Conservation (phyloP, 1,284 basidiomycete species). For the Sutorius eximius region DNA sequence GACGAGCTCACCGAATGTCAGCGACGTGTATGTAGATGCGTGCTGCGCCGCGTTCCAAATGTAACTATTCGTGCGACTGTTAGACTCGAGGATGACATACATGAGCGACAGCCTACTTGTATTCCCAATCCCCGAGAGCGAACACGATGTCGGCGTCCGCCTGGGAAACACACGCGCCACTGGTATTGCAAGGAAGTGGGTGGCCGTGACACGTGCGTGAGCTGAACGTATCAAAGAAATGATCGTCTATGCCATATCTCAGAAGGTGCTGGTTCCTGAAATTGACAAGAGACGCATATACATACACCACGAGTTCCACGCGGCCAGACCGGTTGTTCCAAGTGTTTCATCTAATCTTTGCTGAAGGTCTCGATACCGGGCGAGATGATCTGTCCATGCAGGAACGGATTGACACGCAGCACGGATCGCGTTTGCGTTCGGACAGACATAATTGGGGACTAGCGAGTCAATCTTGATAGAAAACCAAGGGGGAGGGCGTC, state of each 20-base stretch:
- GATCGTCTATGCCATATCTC: slow-evolving; percentile 35
- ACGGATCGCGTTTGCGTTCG: slow-evolving; percentile 45
- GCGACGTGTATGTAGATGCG: slow-evolving; percentile 44
- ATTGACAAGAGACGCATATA: neutral
- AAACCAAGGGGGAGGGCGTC: neutral
- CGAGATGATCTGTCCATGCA: slow-evolving; percentile 51
- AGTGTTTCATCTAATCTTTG: slow-evolving; percentile 42
- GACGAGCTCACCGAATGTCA: slow-evolving; percentile 44
- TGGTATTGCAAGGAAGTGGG: slow-evolving; percentile 48
- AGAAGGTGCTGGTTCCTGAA: neutral
- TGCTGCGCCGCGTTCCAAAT: slow-evolving; percentile 49
- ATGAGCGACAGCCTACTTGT: slow-evolving; percentile 41
- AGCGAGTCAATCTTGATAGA: slow-evolving; percentile 49
- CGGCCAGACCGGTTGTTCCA: slow-evolving; percentile 44
- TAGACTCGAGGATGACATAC: neutral
- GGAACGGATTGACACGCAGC: slow-evolving; percentile 46
- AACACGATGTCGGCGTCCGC: slow-evolving; percentile 47
- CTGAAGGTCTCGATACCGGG: slow-evolving; percentile 42
- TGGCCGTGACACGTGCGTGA: slow-evolving; percentile 51
- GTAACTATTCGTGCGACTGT: slow-evolving; percentile 37
- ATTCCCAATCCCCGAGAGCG: slow-evolving; percentile 47
- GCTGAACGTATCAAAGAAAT: slow-evolving; percentile 51
- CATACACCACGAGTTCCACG: slow-evolving; percentile 51
- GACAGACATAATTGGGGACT: slow-evolving; percentile 50
- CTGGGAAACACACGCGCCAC: slow-evolving; percentile 44